Evolutionary conservation across 1,284 basidiomycete species (phyloP).

Genomic region (Mycena sp.): DNA sequence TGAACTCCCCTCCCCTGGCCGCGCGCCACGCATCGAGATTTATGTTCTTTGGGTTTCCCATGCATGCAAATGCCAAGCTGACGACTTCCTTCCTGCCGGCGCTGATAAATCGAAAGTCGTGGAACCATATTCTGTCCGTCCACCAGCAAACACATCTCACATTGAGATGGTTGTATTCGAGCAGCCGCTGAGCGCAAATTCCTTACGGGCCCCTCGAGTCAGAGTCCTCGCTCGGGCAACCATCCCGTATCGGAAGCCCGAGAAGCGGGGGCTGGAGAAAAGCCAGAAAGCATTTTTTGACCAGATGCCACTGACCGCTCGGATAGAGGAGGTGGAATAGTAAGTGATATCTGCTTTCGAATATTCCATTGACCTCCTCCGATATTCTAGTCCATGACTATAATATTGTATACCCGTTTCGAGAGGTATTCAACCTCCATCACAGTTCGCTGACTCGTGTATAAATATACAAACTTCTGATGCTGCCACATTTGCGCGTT

Average conservation of each 20-base stretch:
- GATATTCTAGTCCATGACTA: no score
- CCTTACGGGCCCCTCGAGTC: not conserved
- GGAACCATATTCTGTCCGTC: not conserved
- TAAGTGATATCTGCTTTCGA: not conserved
- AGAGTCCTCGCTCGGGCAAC: not conserved
- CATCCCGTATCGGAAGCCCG: conserved; percentile 1
- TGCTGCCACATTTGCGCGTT: not conserved
- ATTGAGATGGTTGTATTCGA: conserved; percentile 7
- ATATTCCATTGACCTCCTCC: no score
- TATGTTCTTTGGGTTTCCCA: not conserved
- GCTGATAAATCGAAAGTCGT: not conserved
- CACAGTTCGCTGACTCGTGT: no score
- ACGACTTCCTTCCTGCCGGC: not conserved
- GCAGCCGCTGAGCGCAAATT: conserved; percentile 2
- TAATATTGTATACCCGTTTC: no score
- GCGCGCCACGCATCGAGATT: not conserved
- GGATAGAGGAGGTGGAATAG: not conserved
- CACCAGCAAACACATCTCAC: not conserved
- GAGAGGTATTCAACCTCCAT: no score
- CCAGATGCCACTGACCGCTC: not conserved
- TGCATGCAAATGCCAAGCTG: not conserved
- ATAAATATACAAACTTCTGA: not conserved
- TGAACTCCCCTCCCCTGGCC: not conserved
- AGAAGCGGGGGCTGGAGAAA: conserved; percentile 16
- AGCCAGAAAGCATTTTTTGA: no score